These are phyloP conservation scores for Kodamaea kakaduensis DNA, from an alignment of 805 yeast species.

Conservation along the genomic window DNA sequence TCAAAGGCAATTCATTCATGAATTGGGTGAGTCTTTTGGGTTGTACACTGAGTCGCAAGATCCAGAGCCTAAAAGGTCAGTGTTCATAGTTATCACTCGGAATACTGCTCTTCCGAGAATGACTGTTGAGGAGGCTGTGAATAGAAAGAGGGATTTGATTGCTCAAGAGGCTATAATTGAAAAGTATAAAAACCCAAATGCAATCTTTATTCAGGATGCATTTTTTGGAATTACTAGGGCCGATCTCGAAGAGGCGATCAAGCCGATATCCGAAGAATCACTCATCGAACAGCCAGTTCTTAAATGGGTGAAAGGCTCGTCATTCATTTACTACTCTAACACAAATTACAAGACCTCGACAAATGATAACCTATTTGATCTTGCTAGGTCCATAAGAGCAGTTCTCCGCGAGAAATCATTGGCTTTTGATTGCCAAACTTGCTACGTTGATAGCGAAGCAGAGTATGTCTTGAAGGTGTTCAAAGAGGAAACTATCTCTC, in stretches of 20 bases:
- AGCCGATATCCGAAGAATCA: slow-evolving; percentile 19
- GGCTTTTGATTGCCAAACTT: slow-evolving; percentile 48
- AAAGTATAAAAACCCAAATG: slow-evolving; percentile 39
- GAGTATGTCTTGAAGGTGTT: slow-evolving; percentile 18
- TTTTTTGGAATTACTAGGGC: slow-evolving; percentile 50
- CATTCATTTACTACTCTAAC: slow-evolving; percentile 39
- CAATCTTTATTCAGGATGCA: slow-evolving; percentile 50
- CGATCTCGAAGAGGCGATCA: slow-evolving; percentile 35
- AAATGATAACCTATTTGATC: slow-evolving; percentile 36
- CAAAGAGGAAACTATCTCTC: slow-evolving; percentile 3
- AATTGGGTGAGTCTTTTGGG: slow-evolving; percentile 55
- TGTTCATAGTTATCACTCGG: slow-evolving; percentile 48
- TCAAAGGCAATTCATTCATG: slow-evolving; percentile 70
- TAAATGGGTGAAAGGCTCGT: slow-evolving; percentile 40
- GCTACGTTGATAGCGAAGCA: slow-evolving; percentile 35
- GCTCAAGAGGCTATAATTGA: slow-evolving; percentile 19
- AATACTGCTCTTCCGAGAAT: slow-evolving; percentile 38
- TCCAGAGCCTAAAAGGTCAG: slow-evolving; percentile 73
- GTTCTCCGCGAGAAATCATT: slow-evolving; percentile 36
- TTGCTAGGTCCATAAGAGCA: slow-evolving; percentile 34
- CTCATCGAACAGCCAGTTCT: slow-evolving; percentile 24
- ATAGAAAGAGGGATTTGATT: slow-evolving; percentile 16
- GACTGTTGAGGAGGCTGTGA: slow-evolving; percentile 44
- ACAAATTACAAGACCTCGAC: slow-evolving; percentile 29
- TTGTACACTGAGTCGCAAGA: slow-evolving; percentile 74